These are phyloP conservation scores for Mycena amicta DNA, from an alignment of 768 basidiomycete genomes.

Conservation along the genomic window DNA sequence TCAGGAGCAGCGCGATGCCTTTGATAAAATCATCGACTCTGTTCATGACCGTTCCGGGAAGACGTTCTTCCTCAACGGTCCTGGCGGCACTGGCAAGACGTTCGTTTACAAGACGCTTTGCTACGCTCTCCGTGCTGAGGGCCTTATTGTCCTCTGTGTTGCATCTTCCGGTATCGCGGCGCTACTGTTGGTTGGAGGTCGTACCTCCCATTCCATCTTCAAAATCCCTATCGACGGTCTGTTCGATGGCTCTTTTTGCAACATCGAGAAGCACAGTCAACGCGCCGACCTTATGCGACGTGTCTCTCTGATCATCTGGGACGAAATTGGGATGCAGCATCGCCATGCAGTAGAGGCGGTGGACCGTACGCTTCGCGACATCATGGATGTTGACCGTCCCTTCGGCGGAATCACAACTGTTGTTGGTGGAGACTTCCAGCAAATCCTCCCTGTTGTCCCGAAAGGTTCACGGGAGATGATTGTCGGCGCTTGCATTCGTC, in stretches of 20 bases:
- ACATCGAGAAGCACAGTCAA: constrained; percentile 26
- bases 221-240: constrained; percentile 41
- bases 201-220: constrained; percentile 51
- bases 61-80: constrained; percentile 44
- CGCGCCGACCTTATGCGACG: constrained; percentile 29
- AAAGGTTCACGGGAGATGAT: constrained; percentile 37
- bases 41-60: constrained; percentile 22
- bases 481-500: constrained; percentile 34
- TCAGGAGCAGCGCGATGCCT: constrained; percentile 32
- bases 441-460: constrained; percentile 41
- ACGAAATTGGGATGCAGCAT: constrained; percentile 39
- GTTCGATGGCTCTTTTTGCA: constrained; percentile 24
- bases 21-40: constrained; percentile 29
- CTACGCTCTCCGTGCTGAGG: constrained; percentile 24
- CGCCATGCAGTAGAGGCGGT: constrained; percentile 33
- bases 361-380: constrained; percentile 32
- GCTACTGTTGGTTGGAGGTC: constrained; percentile 44
- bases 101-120: constrained; percentile 43
- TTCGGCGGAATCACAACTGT: constrained; percentile 41
- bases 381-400: constrained; percentile 23
- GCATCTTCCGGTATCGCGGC: constrained; percentile 50
- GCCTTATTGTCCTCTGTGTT: constrained; percentile 13
- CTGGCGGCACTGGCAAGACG: constrained; percentile 51
- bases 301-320: constrained; percentile 39
- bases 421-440: constrained; percentile 44